Evolutionary conservation across 2,329 filamentous ascomycete genomes (phyloP).

Genomic region (Biscogniauxia marginata): DNA sequence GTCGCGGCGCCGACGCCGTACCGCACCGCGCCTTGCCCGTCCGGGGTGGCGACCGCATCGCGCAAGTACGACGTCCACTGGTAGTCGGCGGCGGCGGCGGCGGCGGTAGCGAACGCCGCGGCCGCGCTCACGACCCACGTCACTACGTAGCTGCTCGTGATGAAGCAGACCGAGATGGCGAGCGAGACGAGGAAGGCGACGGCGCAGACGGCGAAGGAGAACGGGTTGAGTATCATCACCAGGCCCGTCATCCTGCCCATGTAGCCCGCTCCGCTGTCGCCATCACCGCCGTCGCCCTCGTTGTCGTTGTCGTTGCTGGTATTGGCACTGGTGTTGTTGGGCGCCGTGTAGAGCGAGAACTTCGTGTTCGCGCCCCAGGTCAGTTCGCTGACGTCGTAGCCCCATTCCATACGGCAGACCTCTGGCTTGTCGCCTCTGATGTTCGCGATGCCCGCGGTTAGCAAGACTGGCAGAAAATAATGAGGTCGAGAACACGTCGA

Average conservation of each 20-base stretch:
- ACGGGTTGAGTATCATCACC: neutral
- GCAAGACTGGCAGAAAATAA: neutral
- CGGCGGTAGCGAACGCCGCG: neutral
- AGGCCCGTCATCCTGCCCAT: neutral
- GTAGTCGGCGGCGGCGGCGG: neutral
- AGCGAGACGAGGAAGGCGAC: neutral
- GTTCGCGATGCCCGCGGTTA: neutral
- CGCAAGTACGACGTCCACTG: neutral
- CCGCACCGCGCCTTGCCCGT: neutral
- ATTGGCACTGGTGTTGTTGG: neutral
- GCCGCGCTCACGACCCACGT: neutral
- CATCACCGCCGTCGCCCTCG: neutral
- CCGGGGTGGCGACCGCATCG: too few species aligned
- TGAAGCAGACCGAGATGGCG: constrained; percentile 1
- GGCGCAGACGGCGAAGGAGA: neutral
- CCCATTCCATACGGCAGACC: neutral
- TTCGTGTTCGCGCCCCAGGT: neutral
- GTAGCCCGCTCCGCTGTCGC: neutral
- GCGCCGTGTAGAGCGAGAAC: neutral
- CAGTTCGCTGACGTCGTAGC: neutral
- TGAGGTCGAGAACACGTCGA: too few species aligned
- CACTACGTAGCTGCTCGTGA: neutral
- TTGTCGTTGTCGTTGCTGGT: neutral
- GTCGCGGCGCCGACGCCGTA: neutral
- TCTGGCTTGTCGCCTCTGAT: neutral